phyloP scores from a whole-genome alignment of 371 early-diverging fungal species.

The Rhizopus sp. region DNA sequence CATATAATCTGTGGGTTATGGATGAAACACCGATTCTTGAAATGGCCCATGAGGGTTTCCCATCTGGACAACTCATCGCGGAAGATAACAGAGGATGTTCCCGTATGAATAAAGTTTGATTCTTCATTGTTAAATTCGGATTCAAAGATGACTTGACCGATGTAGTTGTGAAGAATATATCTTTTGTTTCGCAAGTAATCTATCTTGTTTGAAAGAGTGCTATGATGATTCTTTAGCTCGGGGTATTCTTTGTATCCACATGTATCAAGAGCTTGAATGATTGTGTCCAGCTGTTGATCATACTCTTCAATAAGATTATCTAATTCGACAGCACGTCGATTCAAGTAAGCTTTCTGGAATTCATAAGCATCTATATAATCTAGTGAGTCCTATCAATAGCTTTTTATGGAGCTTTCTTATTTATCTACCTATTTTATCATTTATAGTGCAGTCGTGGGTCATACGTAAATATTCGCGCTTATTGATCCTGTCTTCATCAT shows the following conservation, averaged over 20 bases:
- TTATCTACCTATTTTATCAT: conserved; percentile 35
- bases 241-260: conserved; percentile 6
- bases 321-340: conserved; percentile 17
- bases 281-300: conserved; percentile 18
- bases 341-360: conserved; percentile 19
- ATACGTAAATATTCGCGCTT: conserved; percentile 28
- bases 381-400: not conserved
- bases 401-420: not conserved
- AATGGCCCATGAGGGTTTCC: conserved; percentile 29
- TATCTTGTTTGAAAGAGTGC: conserved; percentile 2
- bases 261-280: conserved; percentile 6
- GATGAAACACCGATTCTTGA: conserved; percentile 25
- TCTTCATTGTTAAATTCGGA: conserved; percentile 11
- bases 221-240: conserved; percentile 6
- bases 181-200: conserved; percentile 16
- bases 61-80: conserved; percentile 14
- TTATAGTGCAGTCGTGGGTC: conserved; percentile 39
- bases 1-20: conserved; percentile 38
- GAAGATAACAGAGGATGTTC: conserved; percentile 1
- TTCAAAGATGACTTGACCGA: conserved; percentile 18
- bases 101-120: conserved; percentile 1
- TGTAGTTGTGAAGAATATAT: conserved; percentile 18
- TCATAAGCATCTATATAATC: conserved; percentile 13
- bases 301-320: conserved; percentile 16
- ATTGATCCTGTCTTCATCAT: conserved; percentile 25